These are phyloP conservation scores for Yamadazyma nakazawae DNA, from an alignment of 805 yeast genomes.

Conservation along the genomic window DNA sequence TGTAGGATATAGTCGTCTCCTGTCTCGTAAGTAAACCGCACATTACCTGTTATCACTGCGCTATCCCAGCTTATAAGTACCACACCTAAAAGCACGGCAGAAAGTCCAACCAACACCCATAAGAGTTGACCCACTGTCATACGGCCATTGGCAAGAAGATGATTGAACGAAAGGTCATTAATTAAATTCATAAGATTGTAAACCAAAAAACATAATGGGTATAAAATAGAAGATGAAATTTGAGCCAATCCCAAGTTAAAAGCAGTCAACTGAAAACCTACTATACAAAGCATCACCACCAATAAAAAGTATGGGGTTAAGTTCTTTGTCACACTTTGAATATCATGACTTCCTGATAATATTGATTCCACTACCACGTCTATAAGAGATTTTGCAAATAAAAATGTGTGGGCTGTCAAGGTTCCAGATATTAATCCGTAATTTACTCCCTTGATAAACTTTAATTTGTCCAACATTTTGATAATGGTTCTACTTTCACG, in stretches of 20 bases:
- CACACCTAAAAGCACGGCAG: slow-evolving; percentile 65
- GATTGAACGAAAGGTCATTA: slow-evolving; percentile 54
- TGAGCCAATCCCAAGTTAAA: slow-evolving; percentile 70
- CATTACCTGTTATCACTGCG: slow-evolving; percentile 19
- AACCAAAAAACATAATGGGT: slow-evolving; percentile 82
- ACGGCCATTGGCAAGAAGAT: slow-evolving; percentile 45
- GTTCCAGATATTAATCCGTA: slow-evolving; percentile 73
- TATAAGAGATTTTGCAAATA: slow-evolving; percentile 81
- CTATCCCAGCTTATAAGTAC: slow-evolving; percentile 57
- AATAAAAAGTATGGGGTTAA: slow-evolving; percentile 45
- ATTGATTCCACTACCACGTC: slow-evolving; percentile 56
- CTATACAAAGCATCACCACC: slow-evolving; percentile 53
- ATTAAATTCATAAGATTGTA: slow-evolving; percentile 63
- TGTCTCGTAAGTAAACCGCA: background rate
- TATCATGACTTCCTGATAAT: slow-evolving; percentile 25
- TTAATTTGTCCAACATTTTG: slow-evolving; percentile 18
- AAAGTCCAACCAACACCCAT: slow-evolving; percentile 44
- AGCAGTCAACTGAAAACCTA: slow-evolving; percentile 67
- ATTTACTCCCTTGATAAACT: slow-evolving; percentile 51
- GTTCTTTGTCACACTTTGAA: slow-evolving; percentile 17
- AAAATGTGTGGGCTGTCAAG: slow-evolving; percentile 78
- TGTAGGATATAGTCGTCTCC: slow-evolving; percentile 15
- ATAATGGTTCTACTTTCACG: slow-evolving; percentile 10
- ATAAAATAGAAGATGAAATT: slow-evolving; percentile 71
- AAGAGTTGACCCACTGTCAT: slow-evolving; percentile 48